These are phyloP conservation scores for Juglanconis juglandina DNA, from an alignment of 2,329 filamentous ascomycete genomes.

Conservation along the genomic window DNA sequence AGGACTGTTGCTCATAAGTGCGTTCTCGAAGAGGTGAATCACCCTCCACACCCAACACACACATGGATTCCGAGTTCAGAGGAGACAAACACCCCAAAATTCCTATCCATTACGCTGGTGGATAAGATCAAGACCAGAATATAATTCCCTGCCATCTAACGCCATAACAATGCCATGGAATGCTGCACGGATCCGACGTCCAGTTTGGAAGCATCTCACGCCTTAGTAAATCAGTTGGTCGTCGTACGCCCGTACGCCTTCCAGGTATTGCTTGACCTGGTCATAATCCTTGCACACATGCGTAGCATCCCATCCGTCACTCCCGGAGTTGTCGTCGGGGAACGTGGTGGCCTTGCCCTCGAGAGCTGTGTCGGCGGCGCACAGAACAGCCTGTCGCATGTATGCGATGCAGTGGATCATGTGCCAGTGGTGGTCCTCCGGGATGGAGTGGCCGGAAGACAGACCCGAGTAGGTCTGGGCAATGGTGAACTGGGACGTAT, in stretches of 20 bases:
- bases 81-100: too few species aligned
- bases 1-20: too few species aligned
- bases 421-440: conserved; percentile 44
- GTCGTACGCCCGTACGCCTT: conserved; percentile 42
- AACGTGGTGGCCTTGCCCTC: conserved; percentile 46
- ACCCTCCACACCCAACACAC: too few species aligned
- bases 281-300: conserved; percentile 44
- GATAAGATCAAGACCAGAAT: too few species aligned
- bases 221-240: conserved; percentile 40
- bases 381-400: conserved; percentile 45
- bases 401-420: conserved; percentile 49
- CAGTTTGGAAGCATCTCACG: too few species aligned
- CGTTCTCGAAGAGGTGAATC: too few species aligned
- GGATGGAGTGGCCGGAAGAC: conserved; percentile 35
- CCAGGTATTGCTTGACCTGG: conserved; percentile 39
- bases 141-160: background rate
- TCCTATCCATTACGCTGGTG: too few species aligned
- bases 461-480: conserved; percentile 42
- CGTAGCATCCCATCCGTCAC: conserved; percentile 45
- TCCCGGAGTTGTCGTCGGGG: conserved; percentile 42
- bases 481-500: conserved; percentile 32
- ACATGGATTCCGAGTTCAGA: too few species aligned
- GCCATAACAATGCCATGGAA: background rate
- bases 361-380: conserved; percentile 42
- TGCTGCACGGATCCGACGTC: background rate